Conservation (phyloP, 345 rosid genomes). For the Cardiospermum halicacabum region DNA sequence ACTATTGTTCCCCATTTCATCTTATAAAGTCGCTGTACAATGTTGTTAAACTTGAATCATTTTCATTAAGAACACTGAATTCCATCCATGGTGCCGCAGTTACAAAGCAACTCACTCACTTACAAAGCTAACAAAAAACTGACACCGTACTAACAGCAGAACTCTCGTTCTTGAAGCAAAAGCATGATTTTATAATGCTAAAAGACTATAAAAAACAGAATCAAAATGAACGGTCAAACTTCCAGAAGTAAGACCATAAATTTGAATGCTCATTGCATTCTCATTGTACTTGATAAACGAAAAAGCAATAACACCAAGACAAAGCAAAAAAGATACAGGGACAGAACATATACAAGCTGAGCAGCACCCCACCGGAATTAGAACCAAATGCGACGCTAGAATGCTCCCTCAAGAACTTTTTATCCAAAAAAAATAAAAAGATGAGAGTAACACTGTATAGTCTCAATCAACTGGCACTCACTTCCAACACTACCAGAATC, state of each 20-base stretch:
- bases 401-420: neutral
- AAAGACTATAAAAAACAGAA: neutral
- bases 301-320: neutral
- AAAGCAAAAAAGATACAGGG: no score
- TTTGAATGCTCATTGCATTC: neutral
- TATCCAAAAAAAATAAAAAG: neutral
- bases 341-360: neutral
- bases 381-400: neutral
- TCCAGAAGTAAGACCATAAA: neutral
- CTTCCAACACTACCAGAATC: neutral
- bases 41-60: neutral
- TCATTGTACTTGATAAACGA: neutral
- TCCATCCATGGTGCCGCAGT: conserved; percentile 7
- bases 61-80: neutral
- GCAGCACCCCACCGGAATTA: neutral
- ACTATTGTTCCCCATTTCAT: neutral
- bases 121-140: neutral
- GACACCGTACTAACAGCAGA: neutral
- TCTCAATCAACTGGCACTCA: neutral
- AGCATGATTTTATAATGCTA: neutral
- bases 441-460: neutral
- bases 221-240: neutral
- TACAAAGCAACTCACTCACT: conserved; percentile 3
- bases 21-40: neutral
- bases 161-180: neutral